Evolutionary conservation across 371 early-diverging fungal genomes (phyloP).

Genomic region (Mucor saturninus): DNA sequence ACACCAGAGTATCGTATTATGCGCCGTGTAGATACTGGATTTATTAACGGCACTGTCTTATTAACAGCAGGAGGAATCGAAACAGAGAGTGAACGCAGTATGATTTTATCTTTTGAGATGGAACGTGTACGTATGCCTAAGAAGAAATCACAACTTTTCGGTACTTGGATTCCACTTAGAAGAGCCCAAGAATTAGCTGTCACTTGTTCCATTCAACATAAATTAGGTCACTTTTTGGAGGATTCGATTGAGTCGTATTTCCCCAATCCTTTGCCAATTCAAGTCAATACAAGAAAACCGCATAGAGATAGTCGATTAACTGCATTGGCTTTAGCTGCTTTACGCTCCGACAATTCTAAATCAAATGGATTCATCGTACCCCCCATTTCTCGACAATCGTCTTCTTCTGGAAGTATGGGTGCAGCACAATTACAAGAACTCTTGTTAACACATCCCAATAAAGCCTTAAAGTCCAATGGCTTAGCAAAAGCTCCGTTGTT

Average conservation of each 20-base stretch:
- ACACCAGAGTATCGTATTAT: slow-evolving; percentile 65
- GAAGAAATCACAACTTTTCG: slow-evolving; percentile 72
- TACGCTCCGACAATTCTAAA: slow-evolving; percentile 14
- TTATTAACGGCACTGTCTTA: slow-evolving; percentile 86
- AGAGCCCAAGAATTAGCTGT: slow-evolving; percentile 86
- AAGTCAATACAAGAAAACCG: slow-evolving; percentile 38
- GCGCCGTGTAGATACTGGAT: slow-evolving; percentile 79
- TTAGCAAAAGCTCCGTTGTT: slow-evolving; percentile 9
- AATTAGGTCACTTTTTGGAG: slow-evolving; percentile 77
- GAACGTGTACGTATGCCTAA: slow-evolving; percentile 79
- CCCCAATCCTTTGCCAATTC: slow-evolving; percentile 72
- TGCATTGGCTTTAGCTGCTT: slow-evolving; percentile 29
- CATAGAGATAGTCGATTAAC: slow-evolving; percentile 28
- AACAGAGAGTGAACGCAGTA: slow-evolving; percentile 84
- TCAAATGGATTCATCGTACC: slow-evolving; percentile 23
- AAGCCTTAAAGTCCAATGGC: slow-evolving; percentile 38
- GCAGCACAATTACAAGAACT: slow-evolving; percentile 44
- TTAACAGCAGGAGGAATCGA: slow-evolving; percentile 86
- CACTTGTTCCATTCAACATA: slow-evolving; percentile 81
- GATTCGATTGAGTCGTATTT: slow-evolving; percentile 76
- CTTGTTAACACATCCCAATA: slow-evolving; percentile 36
- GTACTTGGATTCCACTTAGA: slow-evolving; percentile 90
- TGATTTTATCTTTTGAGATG: slow-evolving; percentile 86
- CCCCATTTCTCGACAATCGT: slow-evolving; percentile 30
- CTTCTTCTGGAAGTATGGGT: slow-evolving; percentile 22